Conservation (phyloP, 768 basidiomycete species). For the Mycena polygramma region DNA sequence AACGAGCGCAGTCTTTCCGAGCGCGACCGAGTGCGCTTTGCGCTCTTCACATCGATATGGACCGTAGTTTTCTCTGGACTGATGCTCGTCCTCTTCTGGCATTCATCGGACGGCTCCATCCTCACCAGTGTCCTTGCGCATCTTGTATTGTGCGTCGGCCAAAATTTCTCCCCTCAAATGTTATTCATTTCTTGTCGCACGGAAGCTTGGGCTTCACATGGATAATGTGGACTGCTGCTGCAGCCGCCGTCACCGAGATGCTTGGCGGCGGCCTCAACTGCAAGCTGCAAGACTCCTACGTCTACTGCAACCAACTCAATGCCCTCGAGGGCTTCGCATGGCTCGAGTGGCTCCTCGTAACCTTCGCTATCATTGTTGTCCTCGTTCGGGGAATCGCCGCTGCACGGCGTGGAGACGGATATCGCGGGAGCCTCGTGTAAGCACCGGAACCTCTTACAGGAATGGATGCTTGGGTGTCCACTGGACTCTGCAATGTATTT, state of each 20-base stretch:
- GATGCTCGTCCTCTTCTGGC: slow-evolving; percentile 69
- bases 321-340: slow-evolving; percentile 84
- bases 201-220: slow-evolving; percentile 75
- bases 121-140: slow-evolving; percentile 76
- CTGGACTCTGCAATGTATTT: slow-evolving; percentile 14
- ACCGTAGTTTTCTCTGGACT: slow-evolving; percentile 68
- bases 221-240: slow-evolving; percentile 84
- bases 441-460: not conserved
- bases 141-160: slow-evolving; percentile 67
- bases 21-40: slow-evolving; percentile 74
- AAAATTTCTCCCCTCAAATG: slow-evolving; percentile 17
- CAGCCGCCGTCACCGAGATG: slow-evolving; percentile 75
- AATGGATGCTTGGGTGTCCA: not conserved
- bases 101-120: slow-evolving; percentile 60
- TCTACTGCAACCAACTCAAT: slow-evolving; percentile 84
- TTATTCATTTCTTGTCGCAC: not conserved
- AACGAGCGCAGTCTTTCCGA: slow-evolving; percentile 64
- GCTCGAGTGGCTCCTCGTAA: slow-evolving; percentile 77
- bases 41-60: slow-evolving; percentile 80
- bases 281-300: slow-evolving; percentile 59
- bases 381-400: slow-evolving; percentile 71
- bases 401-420: slow-evolving; percentile 76
- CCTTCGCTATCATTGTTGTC: slow-evolving; percentile 69
- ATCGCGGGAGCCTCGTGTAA: slow-evolving; percentile 66
- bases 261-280: slow-evolving; percentile 84